Evolutionary conservation across 768 basidiomycete species (phyloP), one percentile per base, ranked within the genome.

Genomic region (Suillus hirtellus): DNA sequence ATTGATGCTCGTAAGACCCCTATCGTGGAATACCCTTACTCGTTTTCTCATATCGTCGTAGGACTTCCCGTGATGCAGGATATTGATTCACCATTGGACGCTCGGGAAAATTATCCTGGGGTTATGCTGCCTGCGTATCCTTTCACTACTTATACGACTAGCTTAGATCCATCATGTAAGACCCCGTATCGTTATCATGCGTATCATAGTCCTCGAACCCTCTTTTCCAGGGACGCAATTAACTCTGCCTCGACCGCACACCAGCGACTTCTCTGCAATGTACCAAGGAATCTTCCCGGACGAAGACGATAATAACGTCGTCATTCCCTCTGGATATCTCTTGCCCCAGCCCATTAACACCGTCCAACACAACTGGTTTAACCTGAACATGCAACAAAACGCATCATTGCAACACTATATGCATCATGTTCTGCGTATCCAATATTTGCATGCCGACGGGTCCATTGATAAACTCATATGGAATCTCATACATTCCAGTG

Each of bases 151-250:
- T 70, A 72, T 77, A 69, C 77, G 74, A 77, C 73, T 87, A 85
- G 80, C 79, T 77, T 87, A 85, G 84, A 83, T 75, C 70, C 73
- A 60, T 76, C 83, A 83, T 86, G 88, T 89, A 89, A 89, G 87
- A 84, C 76, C 70, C 77, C 83, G 86, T 88, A 87, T 83, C 82
- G 80, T 71, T 86, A 86, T 81, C 86, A 80, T 79, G 83, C 84
- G 84, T 87, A 86, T 81, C 68, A 72, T 75, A 82, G 79, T 84
- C 78, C 85, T 88, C 84, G 87, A 87, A 77, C 76, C 79, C 79
- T 81, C 76, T 73, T 79, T 79, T 77, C 79, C 81, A 85, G 84
- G 82, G 83, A 68, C 62, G 54, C 64, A 69, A 66, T 67, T 65
- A 68, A 58, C 70, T 35, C 73, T 65, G 56, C 72, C 66, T 68